Evolutionary conservation across 2,329 filamentous ascomycete species (phyloP), one percentile per base, ranked within the genome.

Genomic region (Phymatotrichopsis omnivora): DNA sequence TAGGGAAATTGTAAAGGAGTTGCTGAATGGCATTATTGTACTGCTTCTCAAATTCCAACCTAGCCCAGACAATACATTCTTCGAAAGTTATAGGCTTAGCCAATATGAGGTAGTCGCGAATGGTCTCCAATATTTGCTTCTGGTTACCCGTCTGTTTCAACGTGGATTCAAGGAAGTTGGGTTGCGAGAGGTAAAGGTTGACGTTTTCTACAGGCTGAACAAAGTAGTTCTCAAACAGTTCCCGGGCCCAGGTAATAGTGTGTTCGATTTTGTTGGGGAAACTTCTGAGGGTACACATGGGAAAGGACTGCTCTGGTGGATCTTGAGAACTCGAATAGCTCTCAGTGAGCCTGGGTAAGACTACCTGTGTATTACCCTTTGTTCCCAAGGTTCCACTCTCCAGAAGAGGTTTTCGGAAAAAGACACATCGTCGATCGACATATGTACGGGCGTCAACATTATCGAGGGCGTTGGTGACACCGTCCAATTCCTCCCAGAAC

Each of bases 261-360:
- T 98, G 91, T 67, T 98, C 87, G 59, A 98, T 98, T 60, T 82
- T 82, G 72, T 98, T 98, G 48, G 91, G 91, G 72, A 98, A 98
- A 65, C 87, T 95, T 61, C 85, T 78, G 52, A 98, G 74, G 4
- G 91, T 96, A 65, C 91, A 98, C 87, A 96, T 96, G 1, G 91
- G 91, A 73, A 98, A 96, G 1, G 91, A 93, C 68, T 95, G 86
- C 72, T 98, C 93, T 0, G 91, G 91, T 1, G 91, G 91, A 63
- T 98, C 93, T 63, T 95, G 89, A 16, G 91, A 96, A 60, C 80
- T 85, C 1, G 91, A 95, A 69, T 98, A 98, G 1, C 91, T 96
- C 65, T 98, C 93, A 1, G 91, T 96, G 53, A 95, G 68, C 57
- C 78, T 75, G 8, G 91, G 93, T 46, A 98, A 74, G 37, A 98